Evolutionary conservation across 495 filamentous ascomycete species (phyloP), one percentile per base, ranked within the genome.

Genomic region (Penicillium mononematosum): DNA sequence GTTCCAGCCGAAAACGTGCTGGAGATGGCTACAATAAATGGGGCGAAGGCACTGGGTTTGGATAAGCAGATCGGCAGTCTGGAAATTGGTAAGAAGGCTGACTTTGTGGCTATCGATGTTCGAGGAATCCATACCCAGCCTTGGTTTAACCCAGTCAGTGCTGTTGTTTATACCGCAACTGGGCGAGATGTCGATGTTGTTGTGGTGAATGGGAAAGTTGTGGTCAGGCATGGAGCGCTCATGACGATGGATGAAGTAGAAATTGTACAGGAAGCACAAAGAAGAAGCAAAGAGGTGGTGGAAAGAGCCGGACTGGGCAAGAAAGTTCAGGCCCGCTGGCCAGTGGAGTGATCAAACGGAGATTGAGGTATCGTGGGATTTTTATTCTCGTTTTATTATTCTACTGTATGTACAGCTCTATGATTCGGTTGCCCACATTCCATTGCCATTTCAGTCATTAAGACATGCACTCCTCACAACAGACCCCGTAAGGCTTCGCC

Each of bases 401-500:
- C 10, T 24, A 7, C 16, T 12, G 32, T 53, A 44, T 53, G 7
- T 53, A 44, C 17, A 53, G 16, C 11, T 53, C 50, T 53, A 53
- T 53, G 5, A 44, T 31, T 14, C 27, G 44, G 27, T 19, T 53
- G 9, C 11, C 10, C 19, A 44, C n/a, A 27, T 43, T 27, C 20
- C 50, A 44, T 43, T 16, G 12, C 19, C 12, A 38, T 34, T 27
- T 3, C 1, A 53, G n/a, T 22, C 11, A 42, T 31, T 8, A 53
- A n/a, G 5, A 25, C 6, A 3, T 41, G 20, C 12, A 16, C 1
- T n/a, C 3, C 4, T 55, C 22, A 55, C 2, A 55, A 34, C 6
- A 55, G n/a, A 34, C 6, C 53, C 12, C 85, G 72, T 58, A 87
- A 61, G 55, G 85, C 84, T 67, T 90, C 87, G 10, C 80, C 85